Evolutionary conservation across 768 basidiomycete species (phyloP), one percentile per base, ranked within the genome.

Genomic region (Boletus rubropictus): DNA sequence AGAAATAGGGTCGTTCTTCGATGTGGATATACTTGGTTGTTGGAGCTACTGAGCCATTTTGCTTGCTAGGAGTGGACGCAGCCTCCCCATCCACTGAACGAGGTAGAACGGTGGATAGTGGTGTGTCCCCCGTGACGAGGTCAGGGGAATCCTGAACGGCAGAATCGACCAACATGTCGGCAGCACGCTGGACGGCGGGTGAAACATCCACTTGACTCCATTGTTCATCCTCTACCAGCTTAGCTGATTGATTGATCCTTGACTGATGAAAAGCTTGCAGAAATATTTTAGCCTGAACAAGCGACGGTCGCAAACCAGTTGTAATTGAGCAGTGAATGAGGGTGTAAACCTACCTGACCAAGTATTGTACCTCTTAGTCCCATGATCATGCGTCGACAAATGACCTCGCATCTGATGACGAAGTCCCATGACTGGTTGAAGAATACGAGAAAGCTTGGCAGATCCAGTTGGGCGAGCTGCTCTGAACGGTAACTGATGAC

Each of bases 151-250:
- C 91, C 12, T 72, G 73, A 25, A 96, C 81, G 6, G 95, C 94
- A 21, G 84, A 80, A 52, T 86, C 82, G 15, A 96, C 75, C 41
- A 99, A 67, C 8, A 84, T 69, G 56, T 88, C 77, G 31, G 84
- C 76, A n/a, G 80, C 71, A 40, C 74, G 77, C 66, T 98, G 95
- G 22, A 89, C 67, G 4, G 69, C 53, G 4, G 71, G 59, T 1
- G 82, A 70, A 12, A 95, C 81, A 46, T 96, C 66, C 12, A 80
- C 75, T 14, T 87, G 86, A 48, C 74, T 81, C 96, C 96, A 98
- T 50, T 85, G 86, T 61, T 99, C 96, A 55, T 97, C 92, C 64
- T 98, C 93, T 7, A 99, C 95, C 22, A 90, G 69, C 63, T 86
- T 90, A 22, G 95, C 94, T 3, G 86, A 87, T 46, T 76, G 77